Conservation (phyloP, 1,284 basidiomycete genomes). For the Cutaneotrichosporon mucoides region DNA sequence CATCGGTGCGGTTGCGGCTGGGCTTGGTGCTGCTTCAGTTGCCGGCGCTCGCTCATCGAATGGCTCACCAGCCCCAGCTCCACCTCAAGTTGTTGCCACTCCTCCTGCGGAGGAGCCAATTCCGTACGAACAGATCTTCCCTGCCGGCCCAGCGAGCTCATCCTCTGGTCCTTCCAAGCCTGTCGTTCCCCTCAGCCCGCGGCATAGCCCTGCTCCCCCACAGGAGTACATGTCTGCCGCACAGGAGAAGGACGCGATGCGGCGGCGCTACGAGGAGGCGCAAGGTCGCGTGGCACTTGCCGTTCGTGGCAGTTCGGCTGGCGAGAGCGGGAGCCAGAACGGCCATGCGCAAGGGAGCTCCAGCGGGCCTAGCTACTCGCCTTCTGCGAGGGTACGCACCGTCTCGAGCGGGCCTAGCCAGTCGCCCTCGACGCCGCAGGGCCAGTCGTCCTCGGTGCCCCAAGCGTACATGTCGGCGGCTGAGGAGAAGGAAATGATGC, state of each 20-base stretch:
- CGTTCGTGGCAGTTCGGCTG: neutral
- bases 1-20: too few relatives aligned
- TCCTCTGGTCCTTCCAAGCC: neutral
- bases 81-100: neutral
- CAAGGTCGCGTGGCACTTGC: conserved; percentile 49
- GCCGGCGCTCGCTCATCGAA: neutral
- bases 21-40: neutral
- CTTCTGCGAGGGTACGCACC: neutral
- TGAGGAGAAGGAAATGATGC: conserved; percentile 25
- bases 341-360: too few relatives aligned
- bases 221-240: conserved; percentile 3
- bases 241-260: conserved; percentile 27
- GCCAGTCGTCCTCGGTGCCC: neutral
- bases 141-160: neutral
- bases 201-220: neutral
- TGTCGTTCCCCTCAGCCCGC: neutral
- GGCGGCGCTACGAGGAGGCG: conserved; percentile 39
- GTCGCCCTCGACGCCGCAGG: neutral
- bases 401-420: neutral
- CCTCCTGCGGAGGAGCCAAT: conserved; percentile 8
- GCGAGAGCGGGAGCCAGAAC: too few relatives aligned
- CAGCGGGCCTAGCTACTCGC: too few relatives aligned
- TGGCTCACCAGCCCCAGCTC: neutral
- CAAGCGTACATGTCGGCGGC: conserved; percentile 13
- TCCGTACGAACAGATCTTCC: conserved; percentile 17